Evolutionary conservation across 768 basidiomycete species (phyloP).

Genomic region (Tylopilus intermedius): DNA sequence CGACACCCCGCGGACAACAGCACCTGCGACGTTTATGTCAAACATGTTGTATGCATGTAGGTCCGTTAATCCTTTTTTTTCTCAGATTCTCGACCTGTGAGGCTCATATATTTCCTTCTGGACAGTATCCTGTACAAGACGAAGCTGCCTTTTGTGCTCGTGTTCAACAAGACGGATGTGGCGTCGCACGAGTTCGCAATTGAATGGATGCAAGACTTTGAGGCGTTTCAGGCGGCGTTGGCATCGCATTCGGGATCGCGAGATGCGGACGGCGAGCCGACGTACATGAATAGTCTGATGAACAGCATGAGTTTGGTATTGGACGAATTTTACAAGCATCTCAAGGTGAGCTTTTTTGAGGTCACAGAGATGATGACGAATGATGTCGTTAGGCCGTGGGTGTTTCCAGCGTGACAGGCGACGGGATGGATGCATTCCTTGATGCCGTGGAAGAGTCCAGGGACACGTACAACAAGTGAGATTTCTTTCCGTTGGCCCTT

Average conservation of each 20-base stretch:
- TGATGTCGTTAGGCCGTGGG: constrained; percentile 71
- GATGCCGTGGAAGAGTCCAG: constrained; percentile 84
- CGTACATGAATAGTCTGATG: constrained; percentile 98
- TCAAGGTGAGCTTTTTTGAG: constrained; percentile 53
- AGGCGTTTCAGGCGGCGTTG: constrained; percentile 87
- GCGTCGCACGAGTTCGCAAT: constrained; percentile 85
- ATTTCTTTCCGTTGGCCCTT: constrained; percentile 4
- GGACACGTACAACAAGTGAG: constrained; percentile 84
- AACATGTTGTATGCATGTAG: constrained; percentile 99
- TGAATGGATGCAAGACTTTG: constrained; percentile 99
- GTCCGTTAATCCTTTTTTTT: constrained; percentile 32
- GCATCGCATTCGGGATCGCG: constrained; percentile 61
- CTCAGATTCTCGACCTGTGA: background rate
- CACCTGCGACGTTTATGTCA: constrained; percentile 98
- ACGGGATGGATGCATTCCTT: constrained; percentile 88
- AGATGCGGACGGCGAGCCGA: constrained; percentile 84
- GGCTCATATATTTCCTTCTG: background rate
- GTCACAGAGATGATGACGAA: background rate
- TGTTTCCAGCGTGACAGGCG: constrained; percentile 94
- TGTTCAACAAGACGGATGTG: constrained; percentile 98
- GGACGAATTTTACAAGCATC: constrained; percentile 96
- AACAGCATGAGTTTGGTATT: constrained; percentile 97
- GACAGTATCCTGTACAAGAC: constrained; percentile 94
- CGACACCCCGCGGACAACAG: constrained; percentile 90
- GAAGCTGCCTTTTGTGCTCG: constrained; percentile 91